These are phyloP conservation scores for Fusarium continuum DNA, from an alignment of 2,329 filamentous ascomycete species.

Conservation along the genomic window DNA sequence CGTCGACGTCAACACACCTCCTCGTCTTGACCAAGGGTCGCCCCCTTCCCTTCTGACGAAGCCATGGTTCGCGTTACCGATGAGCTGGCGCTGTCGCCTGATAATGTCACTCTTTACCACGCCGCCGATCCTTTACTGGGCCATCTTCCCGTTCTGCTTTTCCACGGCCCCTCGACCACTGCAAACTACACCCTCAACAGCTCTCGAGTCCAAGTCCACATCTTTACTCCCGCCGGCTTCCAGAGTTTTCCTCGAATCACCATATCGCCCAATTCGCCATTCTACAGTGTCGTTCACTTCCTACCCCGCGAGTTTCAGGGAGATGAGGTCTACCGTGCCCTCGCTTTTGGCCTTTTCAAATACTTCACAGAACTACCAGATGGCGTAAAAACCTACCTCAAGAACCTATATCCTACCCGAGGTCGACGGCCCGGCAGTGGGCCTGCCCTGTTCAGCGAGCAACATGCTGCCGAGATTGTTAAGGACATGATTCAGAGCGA, in stretches of 20 bases:
- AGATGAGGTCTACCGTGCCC: slow-evolving; percentile 88
- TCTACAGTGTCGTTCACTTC: slow-evolving; percentile 89
- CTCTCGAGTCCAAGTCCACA: slow-evolving; percentile 92
- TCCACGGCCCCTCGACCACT: slow-evolving; percentile 91
- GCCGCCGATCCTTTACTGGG: slow-evolving; percentile 84
- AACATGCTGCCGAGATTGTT: slow-evolving; percentile 91
- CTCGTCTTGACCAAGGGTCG: slow-evolving; percentile 26
- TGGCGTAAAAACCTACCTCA: slow-evolving; percentile 76
- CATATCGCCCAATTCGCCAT: slow-evolving; percentile 89
- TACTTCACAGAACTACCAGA: slow-evolving; percentile 91
- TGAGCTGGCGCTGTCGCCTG: slow-evolving; percentile 80
- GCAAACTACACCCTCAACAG: slow-evolving; percentile 87
- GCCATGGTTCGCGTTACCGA: slow-evolving; percentile 86
- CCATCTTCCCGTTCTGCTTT: slow-evolving; percentile 84
- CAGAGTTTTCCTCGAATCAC: slow-evolving; percentile 91
- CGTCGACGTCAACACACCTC: slow-evolving; percentile 29
- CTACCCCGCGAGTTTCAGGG: slow-evolving; percentile 94
- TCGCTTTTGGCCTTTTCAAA: slow-evolving; percentile 92
- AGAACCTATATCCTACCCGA: slow-evolving; percentile 63
- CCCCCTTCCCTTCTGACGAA: slow-evolving; percentile 46
- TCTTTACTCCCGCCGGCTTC: slow-evolving; percentile 89
- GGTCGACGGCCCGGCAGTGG: slow-evolving; percentile 69
- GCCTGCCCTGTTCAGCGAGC: slow-evolving; percentile 81
- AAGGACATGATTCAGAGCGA: slow-evolving; percentile 85
- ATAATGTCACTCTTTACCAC: slow-evolving; percentile 88